Evolutionary conservation across 768 basidiomycete species (phyloP).

Genomic region (Grammothele lineata): DNA sequence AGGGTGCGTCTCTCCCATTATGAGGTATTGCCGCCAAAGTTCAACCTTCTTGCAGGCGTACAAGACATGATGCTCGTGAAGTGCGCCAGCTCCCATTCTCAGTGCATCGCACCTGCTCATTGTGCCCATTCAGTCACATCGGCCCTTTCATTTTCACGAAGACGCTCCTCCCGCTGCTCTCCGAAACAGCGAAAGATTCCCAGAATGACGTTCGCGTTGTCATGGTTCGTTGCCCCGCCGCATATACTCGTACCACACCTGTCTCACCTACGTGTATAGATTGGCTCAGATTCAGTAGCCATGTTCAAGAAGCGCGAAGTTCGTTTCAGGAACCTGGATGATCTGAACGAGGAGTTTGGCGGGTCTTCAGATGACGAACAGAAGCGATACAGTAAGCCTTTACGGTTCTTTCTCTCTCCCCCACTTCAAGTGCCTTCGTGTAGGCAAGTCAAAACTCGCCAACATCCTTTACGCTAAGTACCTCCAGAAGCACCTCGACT

Average conservation of each 20-base stretch:
- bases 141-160: slow-evolving; percentile 23
- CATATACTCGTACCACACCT: neutral
- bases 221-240: slow-evolving; percentile 14
- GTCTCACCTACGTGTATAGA: slow-evolving; percentile 1
- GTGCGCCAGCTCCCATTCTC: slow-evolving; percentile 22
- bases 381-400: neutral
- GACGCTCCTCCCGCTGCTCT: slow-evolving; percentile 29
- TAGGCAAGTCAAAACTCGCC: slow-evolving; percentile 16
- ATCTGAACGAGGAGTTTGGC: neutral
- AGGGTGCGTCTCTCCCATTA: too few relatives aligned
- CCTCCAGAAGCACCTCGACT: slow-evolving; percentile 25
- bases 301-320: neutral
- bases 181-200: slow-evolving; percentile 23
- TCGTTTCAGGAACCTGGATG: neutral
- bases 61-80: slow-evolving; percentile 39
- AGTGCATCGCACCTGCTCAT: slow-evolving; percentile 15
- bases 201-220: slow-evolving; percentile 31
- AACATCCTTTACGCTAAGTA: slow-evolving; percentile 20
- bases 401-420: neutral
- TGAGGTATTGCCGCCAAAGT: too few relatives aligned
- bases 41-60: slow-evolving; percentile 29
- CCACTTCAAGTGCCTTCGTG: too few relatives aligned
- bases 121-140: slow-evolving; percentile 35
- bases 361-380: neutral
- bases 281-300: slow-evolving; percentile 2